A percentile compares a stretch with the other conserved stretches of the same genome.
Conservation (phyloP, 2,329 filamentous ascomycete species). For the Bipolaris zeicola region DNA sequence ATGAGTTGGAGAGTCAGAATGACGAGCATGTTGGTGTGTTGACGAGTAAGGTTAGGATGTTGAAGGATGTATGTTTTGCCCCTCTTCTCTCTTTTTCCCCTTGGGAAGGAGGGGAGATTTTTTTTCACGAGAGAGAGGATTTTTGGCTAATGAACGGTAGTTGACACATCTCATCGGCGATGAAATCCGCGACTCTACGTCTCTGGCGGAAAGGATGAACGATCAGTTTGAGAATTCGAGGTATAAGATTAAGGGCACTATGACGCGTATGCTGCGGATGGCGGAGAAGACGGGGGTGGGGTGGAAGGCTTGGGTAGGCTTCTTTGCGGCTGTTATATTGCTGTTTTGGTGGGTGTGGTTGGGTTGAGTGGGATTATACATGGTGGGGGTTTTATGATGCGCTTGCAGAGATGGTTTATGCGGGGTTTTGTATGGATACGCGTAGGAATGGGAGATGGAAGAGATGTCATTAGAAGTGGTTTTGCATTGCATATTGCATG, state of each 20-base stretch:
- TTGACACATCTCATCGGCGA: constrained; percentile 93
- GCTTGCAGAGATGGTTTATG: not conserved
- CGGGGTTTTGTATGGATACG: not conserved
- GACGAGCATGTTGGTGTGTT: constrained; percentile 90
- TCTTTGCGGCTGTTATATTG: constrained; percentile 81
- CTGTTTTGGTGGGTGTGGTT: constrained; percentile 94
- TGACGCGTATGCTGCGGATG: constrained; percentile 98
- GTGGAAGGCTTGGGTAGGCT: constrained; percentile 91
- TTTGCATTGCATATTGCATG: constrained; percentile 8
- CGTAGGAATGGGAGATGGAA: not conserved
- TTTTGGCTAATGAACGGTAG: constrained; percentile 37
- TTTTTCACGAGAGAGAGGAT: too few species aligned
- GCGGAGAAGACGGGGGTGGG: constrained; percentile 91
- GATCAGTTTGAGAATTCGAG: constrained; percentile 88
- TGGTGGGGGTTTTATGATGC: not conserved
- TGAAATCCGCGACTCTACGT: constrained; percentile 88
- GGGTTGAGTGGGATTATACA: not conserved
- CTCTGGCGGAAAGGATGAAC: constrained; percentile 93
- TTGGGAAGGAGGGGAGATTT: too few species aligned
- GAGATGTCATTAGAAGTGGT: not conserved
- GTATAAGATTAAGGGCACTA: constrained; percentile 81
- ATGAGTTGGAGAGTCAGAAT: constrained; percentile 95
- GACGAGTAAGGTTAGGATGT: constrained; percentile 81
- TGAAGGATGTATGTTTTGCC: constrained; percentile 76
- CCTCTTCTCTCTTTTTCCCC: not conserved